Conservation (phyloP, 768 basidiomycete species). For the Collybia mongolica region DNA sequence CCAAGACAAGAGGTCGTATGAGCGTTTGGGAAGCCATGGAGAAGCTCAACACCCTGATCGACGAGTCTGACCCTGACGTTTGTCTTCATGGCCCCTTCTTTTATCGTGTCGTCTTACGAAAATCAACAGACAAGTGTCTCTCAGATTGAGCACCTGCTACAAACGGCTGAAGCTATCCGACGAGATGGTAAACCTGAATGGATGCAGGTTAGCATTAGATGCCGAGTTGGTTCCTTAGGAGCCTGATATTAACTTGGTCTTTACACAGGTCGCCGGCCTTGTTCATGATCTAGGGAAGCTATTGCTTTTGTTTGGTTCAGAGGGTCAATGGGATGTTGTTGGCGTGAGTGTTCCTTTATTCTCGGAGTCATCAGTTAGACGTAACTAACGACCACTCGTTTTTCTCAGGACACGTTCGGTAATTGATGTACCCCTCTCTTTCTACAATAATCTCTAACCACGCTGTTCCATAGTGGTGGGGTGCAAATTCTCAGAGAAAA, state of each 20-base stretch:
- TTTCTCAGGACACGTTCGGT: slow-evolving; percentile 41
- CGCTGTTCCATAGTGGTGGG: slow-evolving; percentile 55
- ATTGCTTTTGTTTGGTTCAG: slow-evolving; percentile 76
- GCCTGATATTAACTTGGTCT: not conserved
- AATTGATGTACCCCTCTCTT: slow-evolving; percentile 9
- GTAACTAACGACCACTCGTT: too few relatives aligned
- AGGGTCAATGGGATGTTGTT: slow-evolving; percentile 95
- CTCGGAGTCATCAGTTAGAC: too few relatives aligned
- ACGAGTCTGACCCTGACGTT: slow-evolving; percentile 91
- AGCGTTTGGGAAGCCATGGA: slow-evolving; percentile 86
- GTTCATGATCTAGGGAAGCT: slow-evolving; percentile 92
- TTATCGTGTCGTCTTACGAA: not conserved
- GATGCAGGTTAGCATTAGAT: slow-evolving; percentile 58
- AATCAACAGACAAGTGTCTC: slow-evolving; percentile 61
- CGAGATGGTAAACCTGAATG: slow-evolving; percentile 86
- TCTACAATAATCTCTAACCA: not conserved
- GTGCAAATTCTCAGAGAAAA: slow-evolving; percentile 81
- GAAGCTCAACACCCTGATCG: slow-evolving; percentile 81
- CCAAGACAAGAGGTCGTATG: slow-evolving; percentile 69
- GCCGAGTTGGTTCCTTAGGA: not conserved
- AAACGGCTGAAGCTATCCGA: slow-evolving; percentile 89
- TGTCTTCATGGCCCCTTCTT: not conserved
- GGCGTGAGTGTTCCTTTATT: slow-evolving; percentile 55
- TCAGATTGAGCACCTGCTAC: slow-evolving; percentile 89
- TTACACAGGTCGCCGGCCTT: slow-evolving; percentile 59